Evolutionary conservation across 2,329 filamentous ascomycete genomes (phyloP).

Genomic region (Colletotrichum destructivum): DNA sequence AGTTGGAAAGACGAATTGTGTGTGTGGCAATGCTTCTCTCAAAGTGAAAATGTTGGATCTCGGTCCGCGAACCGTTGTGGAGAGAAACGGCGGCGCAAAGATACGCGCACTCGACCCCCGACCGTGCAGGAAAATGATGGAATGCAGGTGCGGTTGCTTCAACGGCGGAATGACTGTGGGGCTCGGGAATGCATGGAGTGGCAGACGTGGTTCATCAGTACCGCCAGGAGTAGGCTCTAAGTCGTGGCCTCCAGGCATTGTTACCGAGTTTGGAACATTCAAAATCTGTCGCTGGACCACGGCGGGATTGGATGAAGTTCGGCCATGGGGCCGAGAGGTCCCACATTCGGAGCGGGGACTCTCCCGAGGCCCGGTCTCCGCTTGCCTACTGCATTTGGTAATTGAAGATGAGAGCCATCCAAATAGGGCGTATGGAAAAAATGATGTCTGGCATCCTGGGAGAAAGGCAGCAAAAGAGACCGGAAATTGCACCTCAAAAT

Average conservation of each 20-base stretch:
- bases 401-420: background rate
- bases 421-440: background rate
- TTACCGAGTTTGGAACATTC: background rate
- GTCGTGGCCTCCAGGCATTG: background rate
- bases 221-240: background rate
- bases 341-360: background rate
- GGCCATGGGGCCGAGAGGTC: background rate
- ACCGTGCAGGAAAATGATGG: conserved; percentile 65
- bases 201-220: background rate
- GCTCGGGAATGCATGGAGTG: conserved; percentile 46
- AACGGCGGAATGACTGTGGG: conserved; percentile 46
- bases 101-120: conserved; percentile 59
- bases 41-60: conserved; percentile 44
- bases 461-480: no score
- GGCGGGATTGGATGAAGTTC: background rate
- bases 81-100: conserved; percentile 59
- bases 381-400: background rate
- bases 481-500: no score
- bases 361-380: background rate
- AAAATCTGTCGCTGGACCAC: background rate
- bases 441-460: no score
- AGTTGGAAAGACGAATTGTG: conserved; percentile 67
- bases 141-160: conserved; percentile 55
- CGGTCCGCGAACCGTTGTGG: conserved; percentile 42
- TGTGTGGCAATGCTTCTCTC: conserved; percentile 55